Percentiles rank a stretch among this genome's conserved stretches.
Conservation (phyloP, 1,284 basidiomycete species). For the Marasmius sp. region DNA sequence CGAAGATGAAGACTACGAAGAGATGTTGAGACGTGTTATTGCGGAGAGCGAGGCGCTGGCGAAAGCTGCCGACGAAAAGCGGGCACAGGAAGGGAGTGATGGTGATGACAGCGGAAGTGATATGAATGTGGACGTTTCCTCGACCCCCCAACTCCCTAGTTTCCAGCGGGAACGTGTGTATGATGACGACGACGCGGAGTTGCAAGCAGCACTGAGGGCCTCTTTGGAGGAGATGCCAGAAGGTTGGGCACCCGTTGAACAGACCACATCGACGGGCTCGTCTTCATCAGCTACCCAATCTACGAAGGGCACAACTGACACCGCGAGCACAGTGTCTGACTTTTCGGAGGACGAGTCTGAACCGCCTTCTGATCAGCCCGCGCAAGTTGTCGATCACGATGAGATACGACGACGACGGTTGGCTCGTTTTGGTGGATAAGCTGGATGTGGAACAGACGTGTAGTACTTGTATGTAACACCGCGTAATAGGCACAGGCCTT, state of each 20-base stretch:
- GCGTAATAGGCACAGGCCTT: no score
- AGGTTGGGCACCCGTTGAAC: conserved; percentile 40
- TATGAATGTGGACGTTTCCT: conserved; percentile 8
- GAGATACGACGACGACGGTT: conserved; percentile 77
- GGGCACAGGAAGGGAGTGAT: conserved; percentile 38
- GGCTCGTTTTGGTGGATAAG: conserved; percentile 64
- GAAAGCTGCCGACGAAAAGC: conserved; percentile 26
- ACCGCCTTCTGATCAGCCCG: conserved; percentile 18
- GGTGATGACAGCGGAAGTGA: conserved; percentile 14
- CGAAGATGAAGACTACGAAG: conserved; percentile 55
- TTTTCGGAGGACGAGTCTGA: conserved; percentile 21
- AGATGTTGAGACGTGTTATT: conserved; percentile 61
- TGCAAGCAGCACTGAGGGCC: conserved; percentile 84
- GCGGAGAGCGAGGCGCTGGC: conserved; percentile 63
- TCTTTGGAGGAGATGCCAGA: conserved; percentile 71
- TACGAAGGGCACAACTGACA: not conserved
- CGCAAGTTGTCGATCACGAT: conserved; percentile 56
- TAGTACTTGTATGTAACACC: no score
- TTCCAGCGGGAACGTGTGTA: conserved; percentile 48
- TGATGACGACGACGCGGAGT: conserved; percentile 84
- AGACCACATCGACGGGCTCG: conserved; percentile 5
- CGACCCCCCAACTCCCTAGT: not conserved
- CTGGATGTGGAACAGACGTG: no score
- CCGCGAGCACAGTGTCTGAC: conserved; percentile 23
- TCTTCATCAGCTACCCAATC: conserved; percentile 1